Base-by-base conservation (phyloP, 2,329 filamentous ascomycete species). In the Fusarium sp. region DNA sequence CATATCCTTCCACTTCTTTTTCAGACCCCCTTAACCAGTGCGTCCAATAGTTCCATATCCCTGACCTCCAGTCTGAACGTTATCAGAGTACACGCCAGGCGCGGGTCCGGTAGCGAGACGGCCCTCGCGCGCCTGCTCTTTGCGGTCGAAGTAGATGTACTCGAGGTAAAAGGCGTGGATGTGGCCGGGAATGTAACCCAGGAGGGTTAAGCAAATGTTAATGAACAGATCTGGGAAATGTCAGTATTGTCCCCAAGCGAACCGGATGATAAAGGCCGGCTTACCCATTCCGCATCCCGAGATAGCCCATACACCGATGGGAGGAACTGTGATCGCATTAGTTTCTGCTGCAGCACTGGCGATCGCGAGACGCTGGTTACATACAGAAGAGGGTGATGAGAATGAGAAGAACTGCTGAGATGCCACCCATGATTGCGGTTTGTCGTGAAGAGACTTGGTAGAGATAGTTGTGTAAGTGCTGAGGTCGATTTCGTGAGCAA, bases 161-260 rank as follows among this genome's bases (percentile, higher is more conserved):
- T 94, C 89, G 66, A 94, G 73, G 78, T 95, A 96, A 79, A 95
- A 94, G 45, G 92, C 92, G 78, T 94, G 90, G 44, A 95, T 87
- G 72, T 94, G 90, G 10, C 92, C 93, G 0, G 93, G 93, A 53
- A 96, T 81, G 79, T 91, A 92, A n/a, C 90, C 90, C 24, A 92
- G 84, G 29, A 92, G 74, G 0, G 90, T 92, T 68, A 92, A 80
- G 71, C 87, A 85, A 73, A 92, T 86, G 78, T 92, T 92, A 80
- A 92, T 87, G 55, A 90, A 83, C 34, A 92, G 79, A 75, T 92
- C 90, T 73, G 38, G 16, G 38, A 52, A 34, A 20, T n/a, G 38
- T 63, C 25, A 72, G 51, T 12, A 54, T 46, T 32, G 18, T 32
- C 18, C 24, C 16, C 18, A n/a, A 51, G 42, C 25, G 27, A 60